Evolutionary conservation across 2,329 filamentous ascomycete species (phyloP).

Genomic region (Hypoxylon sp.): DNA sequence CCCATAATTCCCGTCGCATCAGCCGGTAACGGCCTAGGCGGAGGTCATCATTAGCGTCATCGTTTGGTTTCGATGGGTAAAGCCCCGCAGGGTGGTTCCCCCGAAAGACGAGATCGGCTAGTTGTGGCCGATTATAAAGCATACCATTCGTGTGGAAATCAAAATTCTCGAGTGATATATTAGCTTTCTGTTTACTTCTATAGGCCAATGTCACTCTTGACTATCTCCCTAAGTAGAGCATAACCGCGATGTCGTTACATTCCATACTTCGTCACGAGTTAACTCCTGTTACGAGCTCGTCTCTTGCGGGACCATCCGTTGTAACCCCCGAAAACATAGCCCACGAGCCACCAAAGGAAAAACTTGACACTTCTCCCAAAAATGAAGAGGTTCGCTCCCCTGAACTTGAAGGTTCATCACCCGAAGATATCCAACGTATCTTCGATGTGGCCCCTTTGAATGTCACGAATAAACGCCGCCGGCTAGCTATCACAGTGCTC

Average conservation of each 20-base stretch:
- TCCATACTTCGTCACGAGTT: conserved; percentile 22
- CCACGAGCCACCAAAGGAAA: not conserved
- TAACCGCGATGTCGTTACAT: conserved; percentile 20
- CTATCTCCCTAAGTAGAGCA: too few species aligned
- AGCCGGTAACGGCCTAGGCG: conserved; percentile 12
- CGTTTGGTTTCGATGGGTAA: conserved; percentile 6
- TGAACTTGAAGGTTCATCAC: not conserved
- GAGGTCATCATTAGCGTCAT: not conserved
- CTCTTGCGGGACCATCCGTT: not conserved
- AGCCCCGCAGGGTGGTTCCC: conserved; percentile 4
- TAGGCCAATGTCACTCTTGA: too few species aligned
- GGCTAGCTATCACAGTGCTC: conserved; percentile 24
- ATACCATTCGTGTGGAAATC: too few species aligned
- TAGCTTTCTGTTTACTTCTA: too few species aligned
- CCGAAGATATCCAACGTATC: conserved; percentile 28
- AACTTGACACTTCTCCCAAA: not conserved
- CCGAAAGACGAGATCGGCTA: conserved; percentile 17
- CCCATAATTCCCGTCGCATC: conserved; percentile 4
- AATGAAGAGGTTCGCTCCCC: not conserved
- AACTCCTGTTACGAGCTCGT: not conserved
- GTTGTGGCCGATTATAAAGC: too few species aligned
- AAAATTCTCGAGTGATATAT: too few species aligned
- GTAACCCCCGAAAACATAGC: not conserved
- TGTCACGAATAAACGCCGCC: conserved; percentile 25
- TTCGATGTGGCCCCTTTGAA: conserved; percentile 34